These are phyloP conservation scores for Trichoderma virens DNA, from an alignment of 495 filamentous ascomycete genomes.

Conservation along the genomic window DNA sequence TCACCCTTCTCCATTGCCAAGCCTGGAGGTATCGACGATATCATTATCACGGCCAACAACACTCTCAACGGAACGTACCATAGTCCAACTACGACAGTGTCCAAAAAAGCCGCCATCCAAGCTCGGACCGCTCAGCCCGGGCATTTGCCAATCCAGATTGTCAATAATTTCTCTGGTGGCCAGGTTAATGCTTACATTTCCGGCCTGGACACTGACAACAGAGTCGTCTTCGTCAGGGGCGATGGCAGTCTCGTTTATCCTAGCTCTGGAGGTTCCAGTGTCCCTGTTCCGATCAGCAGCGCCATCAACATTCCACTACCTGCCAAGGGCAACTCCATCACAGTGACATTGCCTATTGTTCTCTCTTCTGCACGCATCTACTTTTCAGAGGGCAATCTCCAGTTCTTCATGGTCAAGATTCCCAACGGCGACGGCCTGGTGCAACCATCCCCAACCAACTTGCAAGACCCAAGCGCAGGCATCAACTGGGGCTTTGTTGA, in stretches of 20 bases:
- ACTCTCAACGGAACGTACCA: not conserved
- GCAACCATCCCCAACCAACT: conserved; percentile 36
- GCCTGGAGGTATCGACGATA: not conserved
- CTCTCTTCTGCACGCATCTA: conserved; percentile 34
- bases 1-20: not conserved
- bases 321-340: conserved; percentile 26
- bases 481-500: conserved; percentile 43
- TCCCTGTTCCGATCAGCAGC: conserved; percentile 23
- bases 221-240: conserved; percentile 26
- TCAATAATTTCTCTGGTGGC: conserved; percentile 33
- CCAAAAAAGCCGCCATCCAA: not conserved
- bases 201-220: conserved; percentile 23
- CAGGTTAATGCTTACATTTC: conserved; percentile 31
- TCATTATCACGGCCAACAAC: not conserved
- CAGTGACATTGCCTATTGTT: conserved; percentile 31
- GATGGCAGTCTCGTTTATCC: conserved; percentile 31
- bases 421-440: conserved; percentile 26
- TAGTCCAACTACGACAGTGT: not conserved
- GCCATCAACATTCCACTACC: conserved; percentile 25
- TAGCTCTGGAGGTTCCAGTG: conserved; percentile 16
- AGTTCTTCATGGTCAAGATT: conserved; percentile 30
- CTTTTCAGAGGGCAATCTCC: conserved; percentile 30
- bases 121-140: not conserved
- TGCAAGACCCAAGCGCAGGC: conserved; percentile 30
- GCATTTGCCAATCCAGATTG: conserved; percentile 16